These are phyloP conservation scores for Phytophthora boehmeriae DNA, from an alignment of 352 stramenopile genomes.

Conservation along the genomic window DNA sequence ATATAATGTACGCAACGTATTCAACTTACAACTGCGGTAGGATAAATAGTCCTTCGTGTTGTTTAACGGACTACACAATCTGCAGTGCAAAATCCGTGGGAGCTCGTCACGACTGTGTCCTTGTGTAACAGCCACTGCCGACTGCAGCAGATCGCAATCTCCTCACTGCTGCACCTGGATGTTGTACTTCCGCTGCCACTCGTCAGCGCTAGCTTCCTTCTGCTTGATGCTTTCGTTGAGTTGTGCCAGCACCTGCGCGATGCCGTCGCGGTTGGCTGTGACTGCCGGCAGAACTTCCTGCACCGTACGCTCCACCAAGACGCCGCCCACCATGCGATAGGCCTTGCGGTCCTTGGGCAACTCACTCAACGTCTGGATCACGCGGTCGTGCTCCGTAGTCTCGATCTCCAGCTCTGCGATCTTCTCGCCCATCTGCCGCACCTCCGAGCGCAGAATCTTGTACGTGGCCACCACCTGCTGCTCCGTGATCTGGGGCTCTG, in stretches of 20 bases:
- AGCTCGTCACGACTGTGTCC: conserved; percentile 6
- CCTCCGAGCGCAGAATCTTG: conserved; percentile 84
- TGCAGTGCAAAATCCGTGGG: conserved; percentile 5
- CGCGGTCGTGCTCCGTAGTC: conserved; percentile 83
- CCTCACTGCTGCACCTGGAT: conserved; percentile 81
- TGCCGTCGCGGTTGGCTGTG: conserved; percentile 76
- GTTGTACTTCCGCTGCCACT: conserved; percentile 90
- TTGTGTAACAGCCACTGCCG: conserved; percentile 3
- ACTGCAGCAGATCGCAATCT: background rate
- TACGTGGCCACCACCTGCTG: conserved; percentile 88
- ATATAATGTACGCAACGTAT: conserved; percentile 3
- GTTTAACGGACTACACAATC: conserved; percentile 32
- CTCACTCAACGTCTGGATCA: conserved; percentile 79
- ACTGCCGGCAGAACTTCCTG: conserved; percentile 95
- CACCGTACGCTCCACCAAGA: conserved; percentile 97
- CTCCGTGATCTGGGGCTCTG: conserved; percentile 70
- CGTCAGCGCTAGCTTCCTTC: conserved; percentile 83
- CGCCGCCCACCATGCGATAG: conserved; percentile 96
- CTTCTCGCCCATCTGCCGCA: conserved; percentile 86
- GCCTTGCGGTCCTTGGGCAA: conserved; percentile 84
- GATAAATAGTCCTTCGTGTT: conserved; percentile 43
- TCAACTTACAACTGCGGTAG: conserved; percentile 16
- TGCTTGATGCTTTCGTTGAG: conserved; percentile 84
- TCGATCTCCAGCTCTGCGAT: conserved; percentile 87
- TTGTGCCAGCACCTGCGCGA: conserved; percentile 75